These are phyloP conservation scores for Penicillium sp. DNA, from an alignment of 2,329 filamentous ascomycete genomes.

Conservation along the genomic window DNA sequence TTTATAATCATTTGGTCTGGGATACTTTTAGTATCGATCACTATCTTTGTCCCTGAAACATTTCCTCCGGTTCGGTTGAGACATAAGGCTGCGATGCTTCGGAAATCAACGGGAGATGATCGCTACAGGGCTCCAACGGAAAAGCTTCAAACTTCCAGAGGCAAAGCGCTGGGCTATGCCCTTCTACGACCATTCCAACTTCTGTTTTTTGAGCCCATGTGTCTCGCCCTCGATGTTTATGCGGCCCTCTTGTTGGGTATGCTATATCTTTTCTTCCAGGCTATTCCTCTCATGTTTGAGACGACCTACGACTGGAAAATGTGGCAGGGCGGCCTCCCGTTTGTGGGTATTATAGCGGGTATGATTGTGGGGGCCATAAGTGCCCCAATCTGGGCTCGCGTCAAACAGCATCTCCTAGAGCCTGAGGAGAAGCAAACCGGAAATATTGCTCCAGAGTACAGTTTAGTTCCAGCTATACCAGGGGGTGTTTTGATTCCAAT, in stretches of 20 bases:
- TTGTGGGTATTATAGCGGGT: constrained; percentile 57
- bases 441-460: constrained; percentile 77
- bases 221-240: constrained; percentile 74
- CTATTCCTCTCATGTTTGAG: constrained; percentile 76
- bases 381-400: constrained; percentile 40
- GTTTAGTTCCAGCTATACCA: constrained; percentile 70
- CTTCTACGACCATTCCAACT: constrained; percentile 73
- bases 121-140: constrained; percentile 63
- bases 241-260: constrained; percentile 80
- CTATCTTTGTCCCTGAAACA: constrained; percentile 79
- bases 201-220: constrained; percentile 80
- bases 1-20: constrained; percentile 77
- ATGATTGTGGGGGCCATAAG: constrained; percentile 42
- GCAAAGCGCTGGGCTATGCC: constrained; percentile 48
- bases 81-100: constrained; percentile 66
- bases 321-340: constrained; percentile 75
- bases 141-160: neutral
- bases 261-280: constrained; percentile 85
- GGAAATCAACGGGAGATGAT: constrained; percentile 72
- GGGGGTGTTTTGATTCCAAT: constrained; percentile 75
- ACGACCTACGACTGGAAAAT: constrained; percentile 73
- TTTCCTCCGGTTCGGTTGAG: constrained; percentile 60
- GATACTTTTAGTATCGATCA: constrained; percentile 63
- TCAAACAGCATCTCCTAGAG: neutral
- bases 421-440: constrained; percentile 32